Conservation (phyloP, 2,329 filamentous ascomycete genomes). For the Cercospora sp. region DNA sequence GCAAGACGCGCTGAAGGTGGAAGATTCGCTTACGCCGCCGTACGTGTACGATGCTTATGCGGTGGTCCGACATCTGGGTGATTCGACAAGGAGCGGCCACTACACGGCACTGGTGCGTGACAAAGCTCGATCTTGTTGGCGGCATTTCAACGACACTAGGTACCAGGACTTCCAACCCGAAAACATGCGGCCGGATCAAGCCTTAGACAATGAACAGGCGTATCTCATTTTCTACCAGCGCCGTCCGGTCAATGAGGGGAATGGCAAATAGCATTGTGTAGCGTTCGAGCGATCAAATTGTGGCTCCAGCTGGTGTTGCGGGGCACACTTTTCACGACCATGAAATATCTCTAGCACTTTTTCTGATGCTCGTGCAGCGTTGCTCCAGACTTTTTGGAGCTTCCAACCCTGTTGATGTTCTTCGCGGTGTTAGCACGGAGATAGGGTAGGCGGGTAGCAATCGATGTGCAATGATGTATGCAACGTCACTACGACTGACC, state of each 20-base stretch:
- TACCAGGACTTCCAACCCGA: conserved; percentile 60
- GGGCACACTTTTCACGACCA: background rate
- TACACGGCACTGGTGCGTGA: conserved; percentile 68
- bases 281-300: conserved; percentile 15
- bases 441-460: conserved; percentile 5
- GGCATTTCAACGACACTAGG: conserved; percentile 61
- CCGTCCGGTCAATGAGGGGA: conserved; percentile 18
- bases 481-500: conserved; percentile 7
- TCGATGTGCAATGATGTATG: conserved; percentile 5
- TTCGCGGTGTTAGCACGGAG: background rate
- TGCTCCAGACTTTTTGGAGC: background rate
- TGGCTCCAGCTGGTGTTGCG: background rate
- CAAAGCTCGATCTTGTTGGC: conserved; percentile 57
- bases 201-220: conserved; percentile 62
- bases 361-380: background rate
- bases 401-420: background rate
- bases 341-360: background rate
- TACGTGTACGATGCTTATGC: conserved; percentile 85
- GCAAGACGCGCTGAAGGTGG: conserved; percentile 38
- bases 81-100: conserved; percentile 69
- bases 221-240: conserved; percentile 64
- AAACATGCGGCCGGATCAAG: conserved; percentile 42
- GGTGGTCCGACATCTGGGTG: conserved; percentile 75
- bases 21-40: conserved; percentile 51
- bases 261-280: conserved; percentile 7